These are phyloP conservation scores for Microdochium bolleyi DNA, from an alignment of 2,329 filamentous ascomycete species.

Conservation along the genomic window DNA sequence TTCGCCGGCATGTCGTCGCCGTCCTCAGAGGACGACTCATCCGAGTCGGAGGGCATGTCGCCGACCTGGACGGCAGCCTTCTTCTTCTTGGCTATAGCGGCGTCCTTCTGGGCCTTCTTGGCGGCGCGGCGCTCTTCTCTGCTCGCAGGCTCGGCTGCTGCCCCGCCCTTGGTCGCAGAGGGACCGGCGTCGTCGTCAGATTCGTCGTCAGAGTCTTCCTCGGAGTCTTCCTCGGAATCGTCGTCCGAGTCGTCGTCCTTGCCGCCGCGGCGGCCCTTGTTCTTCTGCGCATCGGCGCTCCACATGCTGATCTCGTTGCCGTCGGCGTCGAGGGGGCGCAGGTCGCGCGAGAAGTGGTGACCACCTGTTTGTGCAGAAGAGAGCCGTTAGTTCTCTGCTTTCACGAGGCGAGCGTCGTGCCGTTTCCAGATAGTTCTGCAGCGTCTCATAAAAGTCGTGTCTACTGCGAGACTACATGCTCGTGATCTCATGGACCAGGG, in stretches of 20 bases:
- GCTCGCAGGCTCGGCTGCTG: constrained; percentile 47
- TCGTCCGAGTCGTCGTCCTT: constrained; percentile 47
- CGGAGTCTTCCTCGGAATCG: constrained; percentile 37
- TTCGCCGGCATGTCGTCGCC: constrained; percentile 72
- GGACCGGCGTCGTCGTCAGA: constrained; percentile 39
- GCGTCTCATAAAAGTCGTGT: too few species aligned
- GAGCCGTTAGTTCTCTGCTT: background rate
- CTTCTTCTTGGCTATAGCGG: constrained; percentile 72
- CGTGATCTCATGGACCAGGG: too few species aligned
- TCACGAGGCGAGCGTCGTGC: too few species aligned
- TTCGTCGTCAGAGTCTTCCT: constrained; percentile 39
- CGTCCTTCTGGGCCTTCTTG: constrained; percentile 79
- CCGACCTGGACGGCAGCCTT: constrained; percentile 68
- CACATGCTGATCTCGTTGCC: constrained; percentile 88
- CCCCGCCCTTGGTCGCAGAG: constrained; percentile 25
- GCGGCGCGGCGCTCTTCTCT: constrained; percentile 65
- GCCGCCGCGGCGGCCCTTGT: constrained; percentile 41
- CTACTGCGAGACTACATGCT: too few species aligned
- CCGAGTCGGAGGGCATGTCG: constrained; percentile 70
- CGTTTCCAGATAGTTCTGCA: too few species aligned
- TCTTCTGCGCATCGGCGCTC: constrained; percentile 48
- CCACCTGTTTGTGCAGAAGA: constrained; percentile 52
- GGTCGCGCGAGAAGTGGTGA: constrained; percentile 89
- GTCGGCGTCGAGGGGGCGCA: constrained; percentile 80
- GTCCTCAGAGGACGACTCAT: constrained; percentile 42